phyloP scores from a whole-genome alignment of 1,284 basidiomycete genomes.

The Agaricales sp. region DNA sequence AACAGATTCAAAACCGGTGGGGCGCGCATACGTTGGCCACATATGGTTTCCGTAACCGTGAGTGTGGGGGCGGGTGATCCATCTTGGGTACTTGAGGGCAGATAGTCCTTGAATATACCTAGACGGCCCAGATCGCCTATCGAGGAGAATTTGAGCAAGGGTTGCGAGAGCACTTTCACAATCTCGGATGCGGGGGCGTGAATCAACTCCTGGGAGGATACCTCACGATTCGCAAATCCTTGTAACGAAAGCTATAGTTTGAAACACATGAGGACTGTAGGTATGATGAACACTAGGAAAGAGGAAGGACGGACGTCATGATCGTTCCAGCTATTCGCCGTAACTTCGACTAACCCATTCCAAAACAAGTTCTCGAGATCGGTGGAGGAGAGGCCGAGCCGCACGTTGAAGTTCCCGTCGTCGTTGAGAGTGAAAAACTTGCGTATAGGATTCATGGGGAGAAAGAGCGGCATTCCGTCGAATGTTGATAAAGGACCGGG shows the following conservation, averaged over 20 bases:
- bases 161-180: slow-evolving; percentile 5
- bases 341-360: slow-evolving; percentile 9
- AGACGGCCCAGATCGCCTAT: slow-evolving; percentile 10
- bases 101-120: slow-evolving; percentile 7
- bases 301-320: slow-evolving; percentile 7
- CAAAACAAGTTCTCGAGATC: slow-evolving; percentile 8
- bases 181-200: slow-evolving; percentile 6
- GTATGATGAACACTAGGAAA: neutral
- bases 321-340: slow-evolving; percentile 8
- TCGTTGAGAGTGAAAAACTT: slow-evolving; percentile 4
- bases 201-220: slow-evolving; percentile 1
- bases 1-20: slow-evolving; percentile 10
- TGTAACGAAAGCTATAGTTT: neutral
- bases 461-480: slow-evolving; percentile 9
- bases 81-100: slow-evolving; percentile 2
- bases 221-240: neutral
- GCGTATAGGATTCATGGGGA: slow-evolving; percentile 4
- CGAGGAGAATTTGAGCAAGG: slow-evolving; percentile 9
- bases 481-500: slow-evolving; percentile 6
- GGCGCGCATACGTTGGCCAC: slow-evolving; percentile 8
- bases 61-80: slow-evolving; percentile 7
- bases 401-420: neutral
- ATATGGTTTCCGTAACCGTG: slow-evolving; percentile 8
- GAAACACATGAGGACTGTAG: neutral
- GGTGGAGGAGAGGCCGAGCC: too few relatives aligned